Base-by-base conservation (phyloP, 2,329 filamentous ascomycete genomes). In the Curvularia spicifera region DNA sequence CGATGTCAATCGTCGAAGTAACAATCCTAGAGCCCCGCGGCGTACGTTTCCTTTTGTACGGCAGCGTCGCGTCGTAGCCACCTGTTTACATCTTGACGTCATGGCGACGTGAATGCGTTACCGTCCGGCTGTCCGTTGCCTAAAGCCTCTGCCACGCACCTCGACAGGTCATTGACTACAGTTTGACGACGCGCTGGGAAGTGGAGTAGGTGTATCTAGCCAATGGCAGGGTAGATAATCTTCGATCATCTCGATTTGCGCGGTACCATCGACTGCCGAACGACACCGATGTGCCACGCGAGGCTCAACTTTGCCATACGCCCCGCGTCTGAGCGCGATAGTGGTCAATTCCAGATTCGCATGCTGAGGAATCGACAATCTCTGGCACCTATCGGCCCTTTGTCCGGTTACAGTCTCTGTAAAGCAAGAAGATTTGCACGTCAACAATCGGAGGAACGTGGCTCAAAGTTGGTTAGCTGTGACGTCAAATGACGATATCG, bases 301-400 rank as follows among this genome's bases (percentile, higher is more conserved):
- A 61, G 62, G 61, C 59, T 37, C 54, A 20, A 59, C 59, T 65
- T 67, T 70, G 54, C 59, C 63, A 71, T 69, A 53, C 51, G 42
- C 49, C 57, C 51, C 49, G 28, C 50, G 50, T 44, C 48, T 55
- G 47, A 51, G 51, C 46, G 57, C 40, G 15, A 35, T 20, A 22
- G 33, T 29, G n/a, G 15, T 42, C 31, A 50, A 55, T 62, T 69
- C 61, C 57, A 66, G 61, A 71, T 66, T 62, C 33, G 57, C 59
- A 69, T 71, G 69, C 66, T 71, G 65, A 69, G 56, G 54, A 68
- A 65, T 65, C 18, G 53, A 20, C 22, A 13, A 15, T 39, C 33
- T 12, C 18, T n/a, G 42, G 29, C n/a, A 18, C 28, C 8, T 40
- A 33, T 37, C 28, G 24, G 29, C 10, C 9, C 13, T 15, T 18